phyloP scores from a whole-genome alignment of 768 basidiomycete genomes.

The Leccinum uliginosum region DNA sequence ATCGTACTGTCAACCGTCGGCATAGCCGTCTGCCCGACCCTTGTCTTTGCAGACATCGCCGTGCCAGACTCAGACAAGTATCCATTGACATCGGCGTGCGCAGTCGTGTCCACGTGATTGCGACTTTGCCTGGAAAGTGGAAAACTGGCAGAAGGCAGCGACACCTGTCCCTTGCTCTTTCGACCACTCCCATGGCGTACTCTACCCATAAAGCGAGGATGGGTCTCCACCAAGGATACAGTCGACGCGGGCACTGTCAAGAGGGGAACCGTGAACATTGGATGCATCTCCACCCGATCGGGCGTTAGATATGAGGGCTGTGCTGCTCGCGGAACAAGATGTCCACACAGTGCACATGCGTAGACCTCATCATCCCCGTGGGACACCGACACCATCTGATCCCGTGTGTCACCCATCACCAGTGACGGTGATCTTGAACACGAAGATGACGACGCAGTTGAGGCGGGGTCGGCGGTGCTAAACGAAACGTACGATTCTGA shows the following conservation, averaged over 20 bases:
- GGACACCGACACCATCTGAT: not conserved
- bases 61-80: not conserved
- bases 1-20: not conserved
- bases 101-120: not conserved
- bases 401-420: not conserved
- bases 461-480: conserved; percentile 15
- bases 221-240: not conserved
- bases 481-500: conserved; percentile 22
- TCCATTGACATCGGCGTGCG: not conserved
- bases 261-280: conserved; percentile 30
- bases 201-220: not conserved
- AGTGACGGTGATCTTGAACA: conserved; percentile 15
- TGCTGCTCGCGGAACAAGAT: not conserved
- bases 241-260: conserved; percentile 17
- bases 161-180: not conserved
- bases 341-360: conserved; percentile 20
- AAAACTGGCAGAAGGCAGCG: not conserved
- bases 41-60: not conserved
- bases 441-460: conserved; percentile 8
- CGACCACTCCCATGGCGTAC: not conserved
- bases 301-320: not conserved
- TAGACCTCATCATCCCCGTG: not conserved
- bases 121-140: not conserved
- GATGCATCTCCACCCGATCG: conserved; percentile 12
- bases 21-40: not conserved